Percentiles rank a stretch among this genome's conserved stretches.
phyloP scores from a whole-genome alignment of 1,284 basidiomycete genomes.

The Naganishia liquefaciens region DNA sequence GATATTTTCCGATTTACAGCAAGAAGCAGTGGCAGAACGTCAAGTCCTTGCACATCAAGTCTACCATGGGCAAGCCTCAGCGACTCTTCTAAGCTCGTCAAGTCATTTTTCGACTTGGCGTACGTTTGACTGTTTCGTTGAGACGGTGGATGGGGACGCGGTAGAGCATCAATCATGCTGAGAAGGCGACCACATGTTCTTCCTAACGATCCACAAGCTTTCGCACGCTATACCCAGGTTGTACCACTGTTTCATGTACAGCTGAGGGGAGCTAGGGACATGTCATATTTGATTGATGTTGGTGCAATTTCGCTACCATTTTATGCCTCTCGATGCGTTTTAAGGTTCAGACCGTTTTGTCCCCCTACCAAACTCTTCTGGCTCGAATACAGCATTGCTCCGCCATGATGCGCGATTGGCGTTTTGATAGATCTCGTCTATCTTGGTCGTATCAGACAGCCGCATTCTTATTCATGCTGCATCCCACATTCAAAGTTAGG shows the following conservation, averaged over 20 bases:
- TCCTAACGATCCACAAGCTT: slow-evolving; percentile 43
- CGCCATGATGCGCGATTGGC: too few relatives aligned
- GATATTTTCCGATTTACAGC: slow-evolving; percentile 29
- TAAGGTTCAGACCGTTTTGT: neutral
- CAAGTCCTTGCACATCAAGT: slow-evolving; percentile 98
- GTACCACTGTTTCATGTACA: slow-evolving; percentile 50
- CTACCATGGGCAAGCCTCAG: slow-evolving; percentile 97
- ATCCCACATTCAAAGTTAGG: too few relatives aligned
- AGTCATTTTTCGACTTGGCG: slow-evolving; percentile 8
- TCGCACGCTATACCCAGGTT: slow-evolving; percentile 57
- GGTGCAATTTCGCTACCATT: neutral
- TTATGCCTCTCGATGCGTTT: neutral
- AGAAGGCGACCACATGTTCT: slow-evolving; percentile 37
- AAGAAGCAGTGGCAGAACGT: slow-evolving; percentile 99
- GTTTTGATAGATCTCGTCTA: too few relatives aligned
- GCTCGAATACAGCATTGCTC: too few relatives aligned
- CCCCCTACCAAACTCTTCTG: too few relatives aligned
- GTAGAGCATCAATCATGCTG: slow-evolving; percentile 27
- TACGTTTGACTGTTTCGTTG: slow-evolving; percentile 25
- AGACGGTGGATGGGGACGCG: slow-evolving; percentile 9
- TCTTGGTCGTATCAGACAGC: too few relatives aligned
- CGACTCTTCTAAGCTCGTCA: slow-evolving; percentile 73
- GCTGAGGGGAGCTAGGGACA: slow-evolving; percentile 53
- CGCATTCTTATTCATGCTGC: too few relatives aligned
- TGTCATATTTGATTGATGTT: slow-evolving; percentile 32